Conservation (phyloP, 108 stramenopile species). For the Pseudonitzschia pungens region DNA sequence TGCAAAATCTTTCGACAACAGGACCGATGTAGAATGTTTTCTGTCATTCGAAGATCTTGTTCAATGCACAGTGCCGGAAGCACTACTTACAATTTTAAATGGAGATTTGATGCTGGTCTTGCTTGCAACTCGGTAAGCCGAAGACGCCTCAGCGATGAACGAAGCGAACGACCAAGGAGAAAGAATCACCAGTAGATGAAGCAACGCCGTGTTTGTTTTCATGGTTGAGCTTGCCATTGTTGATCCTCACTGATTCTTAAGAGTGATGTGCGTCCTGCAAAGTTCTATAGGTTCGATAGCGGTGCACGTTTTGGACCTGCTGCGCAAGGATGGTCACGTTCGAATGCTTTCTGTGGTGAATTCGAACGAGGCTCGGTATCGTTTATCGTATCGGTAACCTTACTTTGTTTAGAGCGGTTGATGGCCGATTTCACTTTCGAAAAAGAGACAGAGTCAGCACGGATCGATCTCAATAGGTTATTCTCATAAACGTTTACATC, state of each 20-base stretch:
- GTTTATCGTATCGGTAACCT: no score
- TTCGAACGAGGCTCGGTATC: no score
- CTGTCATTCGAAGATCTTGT: neutral
- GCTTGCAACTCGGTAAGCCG: neutral
- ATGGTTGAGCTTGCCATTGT: neutral
- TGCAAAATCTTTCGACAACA: neutral
- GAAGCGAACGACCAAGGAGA: constrained; percentile 13
- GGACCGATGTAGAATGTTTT: neutral
- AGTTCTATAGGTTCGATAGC: no score
- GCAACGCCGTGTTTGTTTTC: neutral
- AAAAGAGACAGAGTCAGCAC: neutral
- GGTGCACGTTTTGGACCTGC: no score
- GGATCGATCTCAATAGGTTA: neutral
- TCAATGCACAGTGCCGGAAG: neutral
- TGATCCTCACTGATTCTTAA: neutral
- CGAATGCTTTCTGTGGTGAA: no score
- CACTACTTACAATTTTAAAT: constrained; percentile 40
- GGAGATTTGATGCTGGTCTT: constrained; percentile 12
- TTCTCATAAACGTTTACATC: neutral
- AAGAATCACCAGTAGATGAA: constrained; percentile 1
- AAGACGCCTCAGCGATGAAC: neutral
- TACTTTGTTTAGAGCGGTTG: no score
- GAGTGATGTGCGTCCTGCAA: no score
- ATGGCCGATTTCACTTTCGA: neutral
- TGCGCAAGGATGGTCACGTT: no score